These are phyloP conservation scores for Solanum acaule DNA, from an alignment of 257 asterid species.

Conservation along the genomic window DNA sequence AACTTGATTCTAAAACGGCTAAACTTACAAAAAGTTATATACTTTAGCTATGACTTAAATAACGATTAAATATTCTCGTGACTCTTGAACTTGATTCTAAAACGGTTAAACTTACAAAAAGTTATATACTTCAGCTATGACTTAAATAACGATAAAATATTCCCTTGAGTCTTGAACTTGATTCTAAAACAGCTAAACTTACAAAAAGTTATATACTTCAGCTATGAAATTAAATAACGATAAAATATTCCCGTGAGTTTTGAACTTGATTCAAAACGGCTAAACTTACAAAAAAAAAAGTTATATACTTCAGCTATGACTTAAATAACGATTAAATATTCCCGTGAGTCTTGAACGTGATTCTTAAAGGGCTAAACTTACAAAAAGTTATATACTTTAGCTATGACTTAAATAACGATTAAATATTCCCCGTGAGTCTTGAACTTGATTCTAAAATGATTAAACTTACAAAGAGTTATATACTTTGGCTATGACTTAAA, in stretches of 20 bases:
- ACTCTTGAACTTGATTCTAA: background rate
- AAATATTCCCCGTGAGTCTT: too few relatives aligned
- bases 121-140: background rate
- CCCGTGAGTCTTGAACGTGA: background rate
- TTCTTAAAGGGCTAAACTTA: background rate
- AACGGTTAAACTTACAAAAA: background rate
- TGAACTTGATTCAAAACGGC: background rate
- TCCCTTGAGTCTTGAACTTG: too few relatives aligned
- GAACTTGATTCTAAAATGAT: rapidly evolving
- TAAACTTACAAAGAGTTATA: background rate
- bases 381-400: background rate
- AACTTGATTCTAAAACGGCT: background rate
- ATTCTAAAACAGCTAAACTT: background rate
- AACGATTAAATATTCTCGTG: background rate
- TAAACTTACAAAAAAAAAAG: background rate
- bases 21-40: background rate
- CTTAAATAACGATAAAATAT: background rate
- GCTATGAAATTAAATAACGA: background rate
- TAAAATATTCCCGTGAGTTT: background rate
- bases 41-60: background rate
- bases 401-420: background rate
- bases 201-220: background rate
- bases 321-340: background rate
- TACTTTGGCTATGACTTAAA: background rate
- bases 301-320: background rate